Conservation (phyloP, 768 basidiomycete genomes). For the Rhodotorula sphaerocarpa region DNA sequence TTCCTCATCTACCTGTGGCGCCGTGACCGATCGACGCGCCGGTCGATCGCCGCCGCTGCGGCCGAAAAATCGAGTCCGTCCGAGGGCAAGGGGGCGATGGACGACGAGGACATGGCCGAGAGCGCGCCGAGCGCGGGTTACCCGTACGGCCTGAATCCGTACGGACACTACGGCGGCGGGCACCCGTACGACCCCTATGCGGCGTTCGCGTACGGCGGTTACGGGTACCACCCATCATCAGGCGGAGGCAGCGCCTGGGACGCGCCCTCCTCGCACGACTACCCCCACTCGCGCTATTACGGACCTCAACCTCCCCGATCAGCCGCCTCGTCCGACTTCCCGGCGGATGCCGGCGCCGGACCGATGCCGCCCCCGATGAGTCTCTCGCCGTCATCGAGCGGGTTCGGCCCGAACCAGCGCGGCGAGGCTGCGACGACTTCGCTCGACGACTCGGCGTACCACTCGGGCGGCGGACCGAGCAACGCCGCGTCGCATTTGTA, state of each 20-base stretch:
- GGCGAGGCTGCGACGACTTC: not conserved
- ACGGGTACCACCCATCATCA: not conserved
- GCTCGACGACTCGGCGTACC: conserved; percentile 6
- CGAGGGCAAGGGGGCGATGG: conserved; percentile 31
- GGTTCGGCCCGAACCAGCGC: not conserved
- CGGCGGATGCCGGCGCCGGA: not conserved
- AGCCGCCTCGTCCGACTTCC: not conserved
- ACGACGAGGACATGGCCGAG: conserved; percentile 20
- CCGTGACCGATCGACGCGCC: conserved; percentile 11
- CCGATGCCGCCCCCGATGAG: too few relatives aligned
- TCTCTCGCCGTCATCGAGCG: too few relatives aligned
- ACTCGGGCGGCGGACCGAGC: conserved; percentile 5
- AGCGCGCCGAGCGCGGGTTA: not conserved
- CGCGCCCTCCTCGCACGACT: not conserved
- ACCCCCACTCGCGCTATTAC: too few relatives aligned
- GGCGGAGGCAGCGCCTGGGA: not conserved
- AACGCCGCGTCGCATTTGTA: conserved; percentile 1
- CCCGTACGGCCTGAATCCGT: not conserved
- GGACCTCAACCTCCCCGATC: not conserved
- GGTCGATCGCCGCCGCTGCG: conserved; percentile 10
- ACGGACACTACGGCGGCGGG: not conserved
- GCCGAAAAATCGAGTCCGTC: conserved; percentile 24
- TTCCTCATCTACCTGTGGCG: conserved; percentile 33
- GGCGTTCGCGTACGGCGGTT: not conserved
- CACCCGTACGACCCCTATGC: conserved; percentile 7